Base-by-base conservation (phyloP, 345 rosid species). In the Hibiscus mutabilis region DNA sequence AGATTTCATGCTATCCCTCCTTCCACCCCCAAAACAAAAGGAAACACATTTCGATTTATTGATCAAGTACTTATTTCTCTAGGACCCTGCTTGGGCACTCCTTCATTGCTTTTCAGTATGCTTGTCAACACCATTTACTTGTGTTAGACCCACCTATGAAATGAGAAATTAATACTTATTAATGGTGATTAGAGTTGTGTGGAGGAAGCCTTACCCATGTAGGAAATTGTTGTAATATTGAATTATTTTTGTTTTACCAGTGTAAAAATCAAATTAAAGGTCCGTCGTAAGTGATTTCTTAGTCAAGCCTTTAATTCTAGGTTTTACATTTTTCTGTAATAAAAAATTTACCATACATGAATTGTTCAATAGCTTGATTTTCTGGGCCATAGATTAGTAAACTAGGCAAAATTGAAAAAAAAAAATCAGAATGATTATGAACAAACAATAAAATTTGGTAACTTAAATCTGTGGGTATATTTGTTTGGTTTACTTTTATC, bases 1-100 rank as follows among this genome's bases (percentile, higher is more conserved):
- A 46, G 53, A 33, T 44, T 66, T 22, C 68, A 11, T 16, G 27
- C 19, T 42, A 21, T 42, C 53, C 31, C 53, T 63, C 68, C 51
- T 19, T 14, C 67, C 16, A 14, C 35, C 16, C 27, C 8, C 13
- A 3, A 35, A 33, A 47, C 49, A 18, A 61, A 18, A 37, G 69
- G 69, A 65, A 42, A 22, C 53, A 42, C 53, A 42, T 65, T 64
- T 65, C 21, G 52, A 44, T 65, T 21, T 64, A 40, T 42, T 64
- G 42, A 42, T 21, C 19, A 37, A 59, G 51, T 35, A 19, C 29
- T 14, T 63, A 37, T 63, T 37, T 63, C n/a, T 4, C 27, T 60
- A n/a, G 25, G 67, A 35, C 49, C 46, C 8, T 62, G 67, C 9
- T 62, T 37, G 9, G 57, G 57, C 3, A n/a, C 21, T 8, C 22